These are phyloP conservation scores for Ustilago shanxiensis DNA, from an alignment of 1,284 basidiomycete genomes.

Conservation along the genomic window DNA sequence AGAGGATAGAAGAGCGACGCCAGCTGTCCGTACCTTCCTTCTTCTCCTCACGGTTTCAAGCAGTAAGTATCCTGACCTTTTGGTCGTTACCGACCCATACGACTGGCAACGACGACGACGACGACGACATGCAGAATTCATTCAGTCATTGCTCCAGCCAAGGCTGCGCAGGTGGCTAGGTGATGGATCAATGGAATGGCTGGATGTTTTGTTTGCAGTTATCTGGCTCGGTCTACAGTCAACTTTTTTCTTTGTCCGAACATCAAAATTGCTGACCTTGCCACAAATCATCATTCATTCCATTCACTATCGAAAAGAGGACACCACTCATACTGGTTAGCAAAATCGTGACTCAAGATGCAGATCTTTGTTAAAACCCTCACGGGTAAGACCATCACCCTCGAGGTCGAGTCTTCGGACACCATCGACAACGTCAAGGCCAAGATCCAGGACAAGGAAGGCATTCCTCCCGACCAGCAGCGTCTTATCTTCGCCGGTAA, in stretches of 20 bases:
- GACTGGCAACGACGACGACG: not conserved
- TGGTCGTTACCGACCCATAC: constrained; percentile 7
- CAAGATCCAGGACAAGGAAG: constrained; percentile 75
- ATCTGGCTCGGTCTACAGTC: too few relatives aligned
- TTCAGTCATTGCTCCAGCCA: too few relatives aligned
- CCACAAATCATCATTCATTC: not conserved
- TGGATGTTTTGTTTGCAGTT: too few relatives aligned
- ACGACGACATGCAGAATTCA: not conserved
- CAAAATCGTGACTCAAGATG: constrained; percentile 60
- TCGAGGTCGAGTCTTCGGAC: constrained; percentile 71
- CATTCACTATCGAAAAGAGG: constrained; percentile 38
- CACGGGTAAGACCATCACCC: constrained; percentile 71
- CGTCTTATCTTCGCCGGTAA: constrained; percentile 98
- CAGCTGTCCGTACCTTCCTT: constrained; percentile 29
- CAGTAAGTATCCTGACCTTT: constrained; percentile 44
- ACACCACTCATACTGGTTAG: constrained; percentile 67
- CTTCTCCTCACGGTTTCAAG: constrained; percentile 49
- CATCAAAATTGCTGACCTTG: constrained; percentile 17
- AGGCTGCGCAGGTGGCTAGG: not conserved
- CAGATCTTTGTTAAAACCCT: constrained; percentile 70
- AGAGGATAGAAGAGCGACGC: constrained; percentile 9
- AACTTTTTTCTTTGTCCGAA: not conserved
- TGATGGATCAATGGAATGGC: too few relatives aligned
- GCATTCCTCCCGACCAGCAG: constrained; percentile 95
- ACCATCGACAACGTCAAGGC: constrained; percentile 71